Evolutionary conservation across 2,329 filamentous ascomycete species (phyloP).

Genomic region (Fusarium papillatum): DNA sequence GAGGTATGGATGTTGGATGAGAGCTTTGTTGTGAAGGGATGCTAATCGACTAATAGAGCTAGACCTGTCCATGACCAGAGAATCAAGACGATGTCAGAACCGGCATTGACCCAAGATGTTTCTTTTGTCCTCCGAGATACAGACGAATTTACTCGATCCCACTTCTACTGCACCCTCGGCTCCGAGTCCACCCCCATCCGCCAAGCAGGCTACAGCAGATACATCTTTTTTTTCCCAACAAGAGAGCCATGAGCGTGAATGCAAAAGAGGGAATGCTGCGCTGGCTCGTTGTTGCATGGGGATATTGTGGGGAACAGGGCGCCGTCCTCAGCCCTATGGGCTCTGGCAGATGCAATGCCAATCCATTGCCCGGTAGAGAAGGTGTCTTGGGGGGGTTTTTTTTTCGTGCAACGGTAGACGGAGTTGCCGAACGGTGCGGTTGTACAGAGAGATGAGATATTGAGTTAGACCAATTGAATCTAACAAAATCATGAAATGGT

Average conservation of each 20-base stretch:
- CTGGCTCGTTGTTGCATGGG: background rate
- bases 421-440: background rate
- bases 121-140: background rate
- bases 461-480: background rate
- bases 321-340: conserved; percentile 10
- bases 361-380: conserved; percentile 1
- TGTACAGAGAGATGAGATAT: background rate
- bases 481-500: background rate
- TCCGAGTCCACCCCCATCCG: background rate
- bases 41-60: background rate
- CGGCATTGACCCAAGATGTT: background rate
- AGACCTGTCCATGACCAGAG: background rate
- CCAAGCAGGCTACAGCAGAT: conserved; percentile 9
- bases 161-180: background rate
- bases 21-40: background rate
- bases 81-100: background rate
- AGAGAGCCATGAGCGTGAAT: background rate
- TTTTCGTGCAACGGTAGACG: background rate
- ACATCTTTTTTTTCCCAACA: background rate
- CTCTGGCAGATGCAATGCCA: background rate
- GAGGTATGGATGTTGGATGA: background rate
- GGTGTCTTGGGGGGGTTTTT: background rate
- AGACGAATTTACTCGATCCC: background rate
- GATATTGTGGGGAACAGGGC: conserved; percentile 5
- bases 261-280: background rate